These are phyloP conservation scores for Penicillium corylophilum DNA, from an alignment of 2,329 filamentous ascomycete species.

Conservation along the genomic window DNA sequence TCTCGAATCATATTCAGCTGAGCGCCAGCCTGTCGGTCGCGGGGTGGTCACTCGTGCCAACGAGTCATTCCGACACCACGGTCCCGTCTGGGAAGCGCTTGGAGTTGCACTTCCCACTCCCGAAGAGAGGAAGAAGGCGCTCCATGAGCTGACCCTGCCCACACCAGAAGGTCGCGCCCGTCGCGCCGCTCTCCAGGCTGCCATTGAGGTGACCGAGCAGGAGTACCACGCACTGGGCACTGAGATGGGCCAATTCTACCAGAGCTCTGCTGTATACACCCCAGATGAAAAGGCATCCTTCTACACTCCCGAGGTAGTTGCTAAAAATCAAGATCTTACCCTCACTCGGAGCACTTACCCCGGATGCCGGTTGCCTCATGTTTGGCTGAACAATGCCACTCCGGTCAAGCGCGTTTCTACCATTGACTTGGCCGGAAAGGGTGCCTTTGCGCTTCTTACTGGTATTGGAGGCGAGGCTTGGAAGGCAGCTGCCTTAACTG, in stretches of 20 bases:
- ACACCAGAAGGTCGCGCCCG: conserved; percentile 40
- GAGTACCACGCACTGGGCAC: conserved; percentile 59
- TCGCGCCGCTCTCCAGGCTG: conserved; percentile 42
- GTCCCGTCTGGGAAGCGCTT: conserved; percentile 47
- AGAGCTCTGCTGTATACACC: conserved; percentile 46
- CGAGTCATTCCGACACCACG: conserved; percentile 55
- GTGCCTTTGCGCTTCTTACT: conserved; percentile 52
- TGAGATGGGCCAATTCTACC: conserved; percentile 61
- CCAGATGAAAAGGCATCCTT: conserved; percentile 42
- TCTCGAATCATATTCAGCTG: conserved; percentile 46
- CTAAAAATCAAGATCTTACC: conserved; percentile 45
- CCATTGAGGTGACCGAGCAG: conserved; percentile 45
- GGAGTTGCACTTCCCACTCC: conserved; percentile 44
- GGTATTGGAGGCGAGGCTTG: conserved; percentile 58
- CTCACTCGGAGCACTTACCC: conserved; percentile 56
- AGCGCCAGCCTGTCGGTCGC: conserved; percentile 53
- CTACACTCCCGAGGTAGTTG: conserved; percentile 16
- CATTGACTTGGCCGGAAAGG: conserved; percentile 60
- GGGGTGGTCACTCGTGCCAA: conserved; percentile 57
- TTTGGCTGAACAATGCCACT: conserved; percentile 56
- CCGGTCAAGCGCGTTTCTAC: conserved; percentile 54
- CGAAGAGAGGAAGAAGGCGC: conserved; percentile 39
- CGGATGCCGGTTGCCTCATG: conserved; percentile 61
- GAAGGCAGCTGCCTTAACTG: conserved; percentile 50
- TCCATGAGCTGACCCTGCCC: conserved; percentile 45